Base-by-base conservation (phyloP, 495 filamentous ascomycete genomes). In the Aspergillus steynii region DNA sequence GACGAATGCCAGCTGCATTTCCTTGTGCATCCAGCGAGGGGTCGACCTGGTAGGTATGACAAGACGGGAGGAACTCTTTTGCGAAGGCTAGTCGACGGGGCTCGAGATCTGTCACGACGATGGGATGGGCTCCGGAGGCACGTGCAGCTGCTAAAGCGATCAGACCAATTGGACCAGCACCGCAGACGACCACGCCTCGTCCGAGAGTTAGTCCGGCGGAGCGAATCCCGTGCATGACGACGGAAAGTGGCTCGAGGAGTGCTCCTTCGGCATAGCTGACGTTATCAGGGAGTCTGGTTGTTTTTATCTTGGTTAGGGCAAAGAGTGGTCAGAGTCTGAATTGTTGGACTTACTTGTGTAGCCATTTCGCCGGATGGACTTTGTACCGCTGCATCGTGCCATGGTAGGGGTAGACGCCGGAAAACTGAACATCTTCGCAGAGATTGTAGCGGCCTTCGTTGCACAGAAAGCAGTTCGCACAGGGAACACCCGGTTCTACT, bases 121-220 rank as follows among this genome's bases (percentile, higher is more conserved):
- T 66, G 0, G 86, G 86, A 65, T 88, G 80, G 9, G 87, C 85
- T 4, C 86, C 86, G 9, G 83, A 85, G 3, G 85, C 86, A 31
- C 82, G 73, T 5, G 84, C 85, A 73, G 67, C 73, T 20, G 34
- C 88, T 82, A 66, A 83, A 80, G 27, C 89, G 55, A 93, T 79
- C 25, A 93, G 72, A 0, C 91, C 91, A 4, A 95, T 88, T 0
- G 90, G 84, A 3, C 91, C 91, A 28, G 91, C 89, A 37, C 91
- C 91, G 51, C 92, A 86, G 0, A 95, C 79, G 6, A 95, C 77
- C 0, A 89, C 85, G 0, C 83, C 85, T 1, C 78, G 74, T 2
- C 78, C 77, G 2, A 74, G 65, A 6, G 76, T 68, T 5, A 92
- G 74, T 1, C 73, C 69, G 3, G 86, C 86, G 29, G 88, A 76